phyloP scores from a whole-genome alignment of 176 grass and related monocot genomes.

The Microstegium vimineum region DNA sequence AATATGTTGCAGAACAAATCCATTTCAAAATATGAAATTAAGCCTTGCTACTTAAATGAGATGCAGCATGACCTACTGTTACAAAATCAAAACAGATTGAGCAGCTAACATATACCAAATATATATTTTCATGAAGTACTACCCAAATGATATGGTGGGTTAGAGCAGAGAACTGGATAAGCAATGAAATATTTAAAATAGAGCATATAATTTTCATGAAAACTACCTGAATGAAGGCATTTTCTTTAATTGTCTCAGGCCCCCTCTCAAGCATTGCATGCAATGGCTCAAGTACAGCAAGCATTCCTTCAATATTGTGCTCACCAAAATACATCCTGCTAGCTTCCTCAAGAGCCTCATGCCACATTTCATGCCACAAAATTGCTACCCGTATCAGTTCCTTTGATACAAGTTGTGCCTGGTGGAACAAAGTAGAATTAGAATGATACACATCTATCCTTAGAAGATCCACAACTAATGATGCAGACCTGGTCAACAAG shows the following conservation, averaged over 20 bases:
- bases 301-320: slow-evolving; percentile 94
- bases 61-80: slow-evolving; percentile 17
- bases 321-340: slow-evolving; percentile 99
- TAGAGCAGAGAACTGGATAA: neutral
- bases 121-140: slow-evolving; percentile 20
- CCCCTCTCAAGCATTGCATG: slow-evolving; percentile 89
- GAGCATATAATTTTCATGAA: slow-evolving; percentile 13
- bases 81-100: slow-evolving; percentile 4
- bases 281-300: slow-evolving; percentile 83
- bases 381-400: slow-evolving; percentile 97
- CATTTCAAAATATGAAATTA: neutral
- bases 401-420: slow-evolving; percentile 97
- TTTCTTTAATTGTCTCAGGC: slow-evolving; percentile 78
- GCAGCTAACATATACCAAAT: slow-evolving; percentile 7
- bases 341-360: slow-evolving; percentile 96
- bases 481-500: slow-evolving; percentile 88
- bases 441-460: slow-evolving; percentile 6
- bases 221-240: slow-evolving; percentile 85
- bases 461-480: neutral
- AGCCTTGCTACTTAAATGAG: slow-evolving; percentile 9
- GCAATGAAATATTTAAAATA: neutral
- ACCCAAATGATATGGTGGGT: neutral
- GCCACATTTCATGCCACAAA: slow-evolving; percentile 99
- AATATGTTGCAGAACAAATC: neutral
- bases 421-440: slow-evolving; percentile 28